Evolutionary conservation across 345 rosid species (phyloP).

Genomic region (Salix brachista): DNA sequence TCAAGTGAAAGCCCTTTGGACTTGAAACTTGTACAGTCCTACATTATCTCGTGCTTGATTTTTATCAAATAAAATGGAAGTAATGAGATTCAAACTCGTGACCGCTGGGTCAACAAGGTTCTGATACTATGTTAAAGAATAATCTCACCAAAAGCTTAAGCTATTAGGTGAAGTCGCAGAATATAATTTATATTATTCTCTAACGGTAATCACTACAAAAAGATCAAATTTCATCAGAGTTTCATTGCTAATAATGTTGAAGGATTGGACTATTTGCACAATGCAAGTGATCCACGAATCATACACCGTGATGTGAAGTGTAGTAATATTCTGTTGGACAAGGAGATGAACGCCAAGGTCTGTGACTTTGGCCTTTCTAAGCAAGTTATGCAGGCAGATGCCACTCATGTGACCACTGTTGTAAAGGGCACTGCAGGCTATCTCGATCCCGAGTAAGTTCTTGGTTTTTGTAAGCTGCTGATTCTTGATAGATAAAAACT

Average conservation of each 20-base stretch:
- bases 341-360: constrained; percentile 79
- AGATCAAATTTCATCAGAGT: not conserved
- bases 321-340: constrained; percentile 76
- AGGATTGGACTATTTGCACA: constrained; percentile 93
- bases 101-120: no score
- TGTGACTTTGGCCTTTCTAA: constrained; percentile 79
- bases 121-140: no score
- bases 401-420: constrained; percentile 81
- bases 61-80: no score
- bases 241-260: constrained; percentile 5
- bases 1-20: no score
- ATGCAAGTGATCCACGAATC: constrained; percentile 76
- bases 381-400: constrained; percentile 65
- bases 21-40: no score
- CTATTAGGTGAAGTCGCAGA: no score
- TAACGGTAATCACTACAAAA: not conserved
- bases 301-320: constrained; percentile 89
- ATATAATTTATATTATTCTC: no score
- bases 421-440: constrained; percentile 95
- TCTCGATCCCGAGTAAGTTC: constrained; percentile 84
- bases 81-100: no score
- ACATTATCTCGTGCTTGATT: no score
- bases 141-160: no score
- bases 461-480: not conserved
- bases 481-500: not conserved